Percentiles rank a stretch among this genome's conserved stretches.
phyloP scores from a whole-genome alignment of 345 rosid genomes.

The Raphanus raphanistrum region DNA sequence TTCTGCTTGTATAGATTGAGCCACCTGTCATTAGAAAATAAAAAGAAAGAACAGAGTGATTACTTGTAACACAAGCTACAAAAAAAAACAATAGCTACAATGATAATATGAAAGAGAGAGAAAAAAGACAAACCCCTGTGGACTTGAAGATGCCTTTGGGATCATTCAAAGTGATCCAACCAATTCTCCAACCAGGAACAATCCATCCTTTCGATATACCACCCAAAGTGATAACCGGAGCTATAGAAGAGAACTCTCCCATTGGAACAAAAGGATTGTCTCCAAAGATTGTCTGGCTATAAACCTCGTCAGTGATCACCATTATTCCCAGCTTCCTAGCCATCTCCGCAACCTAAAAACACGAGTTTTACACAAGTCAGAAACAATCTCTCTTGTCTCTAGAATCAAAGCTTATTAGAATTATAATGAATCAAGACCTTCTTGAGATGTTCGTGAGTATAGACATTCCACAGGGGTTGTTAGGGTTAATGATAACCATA shows the following conservation, averaged over 20 bases:
- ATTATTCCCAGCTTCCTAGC: constrained; percentile 63
- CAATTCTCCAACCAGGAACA: constrained; percentile 84
- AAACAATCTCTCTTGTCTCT: background rate
- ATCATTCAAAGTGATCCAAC: constrained; percentile 66
- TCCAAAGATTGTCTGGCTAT: constrained; percentile 57
- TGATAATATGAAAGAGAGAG: background rate
- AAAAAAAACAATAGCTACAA: background rate
- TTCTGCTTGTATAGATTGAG: constrained; percentile 40
- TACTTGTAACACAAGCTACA: constrained; percentile 19
- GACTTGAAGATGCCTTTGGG: constrained; percentile 52
- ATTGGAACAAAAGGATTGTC: constrained; percentile 59
- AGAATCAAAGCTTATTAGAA: background rate
- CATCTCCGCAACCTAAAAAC: constrained; percentile 53
- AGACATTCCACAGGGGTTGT: constrained; percentile 71
- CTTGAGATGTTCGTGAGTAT: constrained; percentile 54
- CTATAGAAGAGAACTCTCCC: constrained; percentile 60
- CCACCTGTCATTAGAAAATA: constrained; percentile 35
- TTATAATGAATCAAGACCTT: constrained; percentile 32
- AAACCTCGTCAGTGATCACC: constrained; percentile 75
- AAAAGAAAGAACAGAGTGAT: constrained; percentile 2
- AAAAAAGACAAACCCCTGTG: constrained; percentile 45
- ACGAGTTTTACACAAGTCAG: background rate
- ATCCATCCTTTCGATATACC: constrained; percentile 77
- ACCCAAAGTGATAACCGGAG: constrained; percentile 62
- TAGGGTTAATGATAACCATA: constrained; percentile 63